phyloP scores from a whole-genome alignment of 176 grass and related monocot species.

The Chrysopogon serrulatus region DNA sequence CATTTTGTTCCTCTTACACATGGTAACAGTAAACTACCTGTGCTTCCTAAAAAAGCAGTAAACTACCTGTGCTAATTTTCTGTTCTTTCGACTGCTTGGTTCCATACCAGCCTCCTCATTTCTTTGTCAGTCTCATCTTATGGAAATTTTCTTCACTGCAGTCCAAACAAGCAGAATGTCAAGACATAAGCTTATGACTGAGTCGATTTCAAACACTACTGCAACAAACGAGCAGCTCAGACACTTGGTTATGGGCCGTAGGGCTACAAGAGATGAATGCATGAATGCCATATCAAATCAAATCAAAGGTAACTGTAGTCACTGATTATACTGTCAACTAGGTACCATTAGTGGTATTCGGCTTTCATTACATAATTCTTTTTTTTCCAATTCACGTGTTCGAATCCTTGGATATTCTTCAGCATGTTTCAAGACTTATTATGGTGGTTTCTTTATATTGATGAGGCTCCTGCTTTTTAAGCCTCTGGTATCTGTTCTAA shows the following conservation, averaged over 20 bases:
- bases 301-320: slow-evolving; percentile 33
- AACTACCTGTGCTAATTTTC: background rate
- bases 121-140: background rate
- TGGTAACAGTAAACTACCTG: no score
- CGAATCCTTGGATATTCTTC: background rate
- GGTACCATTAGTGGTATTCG: background rate
- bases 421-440: background rate
- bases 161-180: slow-evolving; percentile 51
- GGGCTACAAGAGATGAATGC: slow-evolving; percentile 51
- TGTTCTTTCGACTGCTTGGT: background rate
- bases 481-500: background rate
- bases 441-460: background rate
- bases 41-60: no score
- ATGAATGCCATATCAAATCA: slow-evolving; percentile 40
- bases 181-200: slow-evolving; percentile 19
- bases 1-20: background rate
- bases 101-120: background rate
- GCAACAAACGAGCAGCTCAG: slow-evolving; percentile 61
- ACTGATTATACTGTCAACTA: background rate
- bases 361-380: background rate
- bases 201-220: slow-evolving; percentile 42
- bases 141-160: slow-evolving; percentile 1
- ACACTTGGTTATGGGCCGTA: slow-evolving; percentile 39
- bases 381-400: background rate
- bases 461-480: background rate